phyloP scores from a whole-genome alignment of 179 eudicot genomes.

The Monotropa hypopitys region DNA sequence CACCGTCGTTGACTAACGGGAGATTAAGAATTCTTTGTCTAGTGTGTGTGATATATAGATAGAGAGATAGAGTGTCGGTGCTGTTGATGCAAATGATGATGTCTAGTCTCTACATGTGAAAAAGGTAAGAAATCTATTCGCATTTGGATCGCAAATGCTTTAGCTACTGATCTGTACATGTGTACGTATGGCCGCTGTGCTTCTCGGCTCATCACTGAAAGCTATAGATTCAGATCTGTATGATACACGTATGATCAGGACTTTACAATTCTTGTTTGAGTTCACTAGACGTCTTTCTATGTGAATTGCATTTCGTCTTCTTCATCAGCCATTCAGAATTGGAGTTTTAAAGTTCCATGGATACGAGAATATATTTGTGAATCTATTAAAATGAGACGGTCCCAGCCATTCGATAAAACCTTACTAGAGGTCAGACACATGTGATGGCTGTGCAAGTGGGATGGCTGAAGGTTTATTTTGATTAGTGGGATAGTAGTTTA shows the following conservation, averaged over 20 bases:
- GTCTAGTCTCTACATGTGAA: conserved; percentile 1
- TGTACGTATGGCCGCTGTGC: background rate
- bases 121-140: background rate
- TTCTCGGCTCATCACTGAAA: background rate
- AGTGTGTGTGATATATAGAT: background rate
- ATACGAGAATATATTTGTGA: too few relatives aligned
- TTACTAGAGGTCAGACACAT: too few relatives aligned
- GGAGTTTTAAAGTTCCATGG: too few relatives aligned
- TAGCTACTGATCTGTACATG: background rate
- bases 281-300: background rate
- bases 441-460: too few relatives aligned
- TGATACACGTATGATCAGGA: background rate
- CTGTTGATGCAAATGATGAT: background rate
- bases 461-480: too few relatives aligned
- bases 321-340: background rate
- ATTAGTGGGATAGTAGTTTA: too few relatives aligned
- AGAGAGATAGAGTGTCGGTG: background rate
- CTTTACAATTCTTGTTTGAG: background rate
- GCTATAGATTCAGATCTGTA: conserved; percentile 5
- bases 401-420: background rate
- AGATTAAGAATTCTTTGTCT: too few relatives aligned
- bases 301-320: background rate
- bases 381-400: too few relatives aligned
- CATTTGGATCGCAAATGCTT: background rate
- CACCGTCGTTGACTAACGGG: too few relatives aligned